Percentiles rank a stretch among this genome's conserved stretches.
phyloP scores from a whole-genome alignment of 2,329 filamentous ascomycete genomes.

The Ophiocordyceps sinensis region DNA sequence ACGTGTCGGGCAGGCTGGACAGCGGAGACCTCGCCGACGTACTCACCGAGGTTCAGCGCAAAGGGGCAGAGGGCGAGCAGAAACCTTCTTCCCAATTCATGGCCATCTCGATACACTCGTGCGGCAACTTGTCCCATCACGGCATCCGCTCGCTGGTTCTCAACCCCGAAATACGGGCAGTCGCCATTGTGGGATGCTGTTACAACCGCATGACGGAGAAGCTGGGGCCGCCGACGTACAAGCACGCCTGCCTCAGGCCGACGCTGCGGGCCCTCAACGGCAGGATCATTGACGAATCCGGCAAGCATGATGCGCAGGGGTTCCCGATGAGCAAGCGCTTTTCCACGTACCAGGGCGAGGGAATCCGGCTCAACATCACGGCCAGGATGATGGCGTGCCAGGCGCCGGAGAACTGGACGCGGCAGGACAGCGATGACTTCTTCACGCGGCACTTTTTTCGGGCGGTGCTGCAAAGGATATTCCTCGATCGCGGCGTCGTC shows the following conservation, averaged over 20 bases:
- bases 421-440: constrained; percentile 66
- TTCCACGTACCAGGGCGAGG: constrained; percentile 39
- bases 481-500: constrained; percentile 71
- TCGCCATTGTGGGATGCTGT: constrained; percentile 94
- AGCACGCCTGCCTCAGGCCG: constrained; percentile 63
- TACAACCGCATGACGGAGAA: constrained; percentile 93
- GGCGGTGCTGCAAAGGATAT: constrained; percentile 79
- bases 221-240: constrained; percentile 74
- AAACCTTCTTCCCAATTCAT: constrained; percentile 43
- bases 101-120: constrained; percentile 92
- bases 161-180: constrained; percentile 73
- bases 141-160: constrained; percentile 74
- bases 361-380: constrained; percentile 83
- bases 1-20: constrained; percentile 60
- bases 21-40: constrained; percentile 58
- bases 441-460: constrained; percentile 91
- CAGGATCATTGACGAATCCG: constrained; percentile 52
- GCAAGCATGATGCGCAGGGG: constrained; percentile 70
- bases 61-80: constrained; percentile 7
- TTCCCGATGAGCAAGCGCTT: constrained; percentile 81
- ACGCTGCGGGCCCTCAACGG: constrained; percentile 51
- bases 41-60: constrained; percentile 41
- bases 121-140: constrained; percentile 93
- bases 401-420: constrained; percentile 84
- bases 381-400: constrained; percentile 97